Evolutionary conservation across 306 rosid species (phyloP).

Genomic region (Pachyrhizus erosus): DNA sequence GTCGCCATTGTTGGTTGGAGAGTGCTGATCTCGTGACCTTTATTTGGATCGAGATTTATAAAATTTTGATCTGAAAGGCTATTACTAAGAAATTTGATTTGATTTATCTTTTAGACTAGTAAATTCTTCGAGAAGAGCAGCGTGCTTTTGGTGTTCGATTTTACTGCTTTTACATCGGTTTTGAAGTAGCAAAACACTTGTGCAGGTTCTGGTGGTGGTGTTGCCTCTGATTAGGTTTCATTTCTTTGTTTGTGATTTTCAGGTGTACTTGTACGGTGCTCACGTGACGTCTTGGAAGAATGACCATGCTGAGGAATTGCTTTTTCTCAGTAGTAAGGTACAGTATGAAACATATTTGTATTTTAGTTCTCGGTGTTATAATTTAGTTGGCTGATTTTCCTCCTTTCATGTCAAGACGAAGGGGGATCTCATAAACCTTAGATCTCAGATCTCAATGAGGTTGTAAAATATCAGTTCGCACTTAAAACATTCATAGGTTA

Average conservation of each 20-base stretch:
- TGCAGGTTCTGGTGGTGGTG: neutral
- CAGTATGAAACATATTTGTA: neutral
- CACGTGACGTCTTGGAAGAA: constrained; percentile 96
- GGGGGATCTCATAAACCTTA: neutral
- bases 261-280: constrained; percentile 83
- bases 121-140: neutral
- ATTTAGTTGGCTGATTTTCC: neutral
- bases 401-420: neutral
- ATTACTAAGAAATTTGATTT: neutral
- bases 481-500: neutral
- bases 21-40: constrained; percentile 24
- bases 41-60: neutral
- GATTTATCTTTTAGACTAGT: neutral
- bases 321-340: constrained; percentile 79
- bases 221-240: constrained; percentile 6
- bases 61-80: neutral
- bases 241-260: constrained; percentile 31
- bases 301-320: constrained; percentile 79
- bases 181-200: neutral
- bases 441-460: neutral
- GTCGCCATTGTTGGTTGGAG: constrained; percentile 26
- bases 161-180: constrained; percentile 10
- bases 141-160: neutral
- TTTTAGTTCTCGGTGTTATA: neutral
- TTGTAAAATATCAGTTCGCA: neutral